Evolutionary conservation across 768 basidiomycete genomes (phyloP).

Genomic region (Boletus sp.): DNA sequence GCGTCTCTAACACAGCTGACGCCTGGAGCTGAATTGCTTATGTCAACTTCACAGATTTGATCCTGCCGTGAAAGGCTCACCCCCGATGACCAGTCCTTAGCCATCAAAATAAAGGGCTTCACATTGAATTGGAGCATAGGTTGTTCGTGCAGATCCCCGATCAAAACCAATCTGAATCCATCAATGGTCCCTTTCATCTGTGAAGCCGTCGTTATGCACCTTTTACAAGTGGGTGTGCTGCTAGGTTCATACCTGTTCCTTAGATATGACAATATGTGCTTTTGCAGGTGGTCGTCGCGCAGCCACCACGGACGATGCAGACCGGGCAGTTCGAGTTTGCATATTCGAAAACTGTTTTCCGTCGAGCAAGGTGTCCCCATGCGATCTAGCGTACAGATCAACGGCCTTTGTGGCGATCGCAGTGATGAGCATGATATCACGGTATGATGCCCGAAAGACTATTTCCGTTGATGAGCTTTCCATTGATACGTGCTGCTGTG

Average conservation of each 20-base stretch:
- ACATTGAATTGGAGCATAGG: conserved; percentile 88
- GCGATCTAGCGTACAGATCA: conserved; percentile 59
- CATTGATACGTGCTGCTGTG: conserved; percentile 74
- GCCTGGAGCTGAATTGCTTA: conserved; percentile 63
- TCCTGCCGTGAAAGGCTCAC: conserved; percentile 39
- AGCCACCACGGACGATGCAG: conserved; percentile 3
- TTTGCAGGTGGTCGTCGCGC: conserved; percentile 24
- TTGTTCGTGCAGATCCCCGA: conserved; percentile 93
- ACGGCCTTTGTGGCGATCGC: conserved; percentile 84
- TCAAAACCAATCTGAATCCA: conserved; percentile 89
- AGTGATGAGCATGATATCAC: conserved; percentile 87
- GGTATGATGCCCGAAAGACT: conserved; percentile 91
- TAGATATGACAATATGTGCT: conserved; percentile 59
- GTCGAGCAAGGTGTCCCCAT: conserved; percentile 17
- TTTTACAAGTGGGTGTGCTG: neutral
- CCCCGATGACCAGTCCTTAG: conserved; percentile 93
- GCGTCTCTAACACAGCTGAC: conserved; percentile 73
- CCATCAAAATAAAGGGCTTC: conserved; percentile 76
- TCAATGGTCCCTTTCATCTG: conserved; percentile 85
- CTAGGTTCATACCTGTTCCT: conserved; percentile 64
- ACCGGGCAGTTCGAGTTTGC: neutral
- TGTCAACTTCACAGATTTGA: neutral
- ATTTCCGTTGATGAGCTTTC: conserved; percentile 81
- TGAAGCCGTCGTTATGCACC: neutral
- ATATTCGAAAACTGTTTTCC: conserved; percentile 8